Percentiles rank a stretch among this genome's conserved stretches.
phyloP scores from a whole-genome alignment of 306 rosid genomes.

The Lathyrus aphaca region DNA sequence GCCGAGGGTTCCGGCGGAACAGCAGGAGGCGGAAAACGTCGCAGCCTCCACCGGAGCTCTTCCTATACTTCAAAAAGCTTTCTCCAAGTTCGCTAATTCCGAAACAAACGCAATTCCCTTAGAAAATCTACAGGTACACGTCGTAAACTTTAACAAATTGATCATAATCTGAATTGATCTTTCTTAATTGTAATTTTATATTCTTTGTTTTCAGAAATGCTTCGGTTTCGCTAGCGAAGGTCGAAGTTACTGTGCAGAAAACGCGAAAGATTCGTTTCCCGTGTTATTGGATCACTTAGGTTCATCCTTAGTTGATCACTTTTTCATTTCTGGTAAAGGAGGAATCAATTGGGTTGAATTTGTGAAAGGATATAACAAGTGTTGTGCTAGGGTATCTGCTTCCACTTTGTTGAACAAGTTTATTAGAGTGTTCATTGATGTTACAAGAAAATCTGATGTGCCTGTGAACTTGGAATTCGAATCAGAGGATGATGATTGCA shows the following conservation, averaged over 20 bases:
- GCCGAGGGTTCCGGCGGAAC: slow-evolving; percentile 56
- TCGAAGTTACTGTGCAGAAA: slow-evolving; percentile 37
- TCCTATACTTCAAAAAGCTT: slow-evolving; percentile 67
- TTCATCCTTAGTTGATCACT: slow-evolving; percentile 58
- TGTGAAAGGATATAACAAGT: slow-evolving; percentile 69
- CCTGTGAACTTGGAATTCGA: slow-evolving; percentile 61
- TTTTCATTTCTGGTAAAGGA: slow-evolving; percentile 56
- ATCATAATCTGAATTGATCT: not conserved
- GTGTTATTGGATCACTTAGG: slow-evolving; percentile 65
- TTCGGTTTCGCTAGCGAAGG: slow-evolving; percentile 50
- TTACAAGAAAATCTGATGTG: slow-evolving; percentile 37
- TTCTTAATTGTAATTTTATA: too few relatives aligned
- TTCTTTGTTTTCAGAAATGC: slow-evolving; percentile 58
- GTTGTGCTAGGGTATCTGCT: slow-evolving; percentile 67
- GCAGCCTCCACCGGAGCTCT: slow-evolving; percentile 85
- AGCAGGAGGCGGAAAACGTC: slow-evolving; percentile 60
- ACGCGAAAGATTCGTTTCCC: slow-evolving; percentile 51
- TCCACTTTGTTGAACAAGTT: slow-evolving; percentile 59
- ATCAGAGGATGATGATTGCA: slow-evolving; percentile 62
- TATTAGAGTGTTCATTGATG: slow-evolving; percentile 53
- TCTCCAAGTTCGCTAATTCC: slow-evolving; percentile 66
- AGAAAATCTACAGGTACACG: slow-evolving; percentile 56
- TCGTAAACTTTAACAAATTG: not conserved
- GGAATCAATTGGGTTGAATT: slow-evolving; percentile 79
- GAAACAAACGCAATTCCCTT: slow-evolving; percentile 56